Evolutionary conservation across 805 yeast genomes (phyloP).

Genomic region (Yarrowia sp.): DNA sequence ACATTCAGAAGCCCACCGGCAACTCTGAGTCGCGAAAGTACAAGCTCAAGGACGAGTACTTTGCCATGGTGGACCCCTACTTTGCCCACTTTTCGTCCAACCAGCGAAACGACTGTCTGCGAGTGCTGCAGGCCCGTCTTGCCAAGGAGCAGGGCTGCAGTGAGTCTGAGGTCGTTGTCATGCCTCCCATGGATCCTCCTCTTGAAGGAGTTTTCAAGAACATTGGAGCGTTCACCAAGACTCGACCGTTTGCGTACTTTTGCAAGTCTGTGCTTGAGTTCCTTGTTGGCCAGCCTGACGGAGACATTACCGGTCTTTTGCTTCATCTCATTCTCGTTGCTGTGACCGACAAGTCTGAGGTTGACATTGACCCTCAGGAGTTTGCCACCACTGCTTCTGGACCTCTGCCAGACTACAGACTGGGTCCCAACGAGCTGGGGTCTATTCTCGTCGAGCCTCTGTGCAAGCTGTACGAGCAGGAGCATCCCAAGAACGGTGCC

Average conservation of each 20-base stretch:
- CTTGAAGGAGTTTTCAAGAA: constrained; percentile 67
- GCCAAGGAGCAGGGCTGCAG: constrained; percentile 53
- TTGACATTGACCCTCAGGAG: constrained; percentile 23
- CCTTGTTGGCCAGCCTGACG: constrained; percentile 23
- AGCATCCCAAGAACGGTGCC: constrained; percentile 13
- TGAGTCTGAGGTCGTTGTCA: constrained; percentile 60
- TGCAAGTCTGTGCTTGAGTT: constrained; percentile 16
- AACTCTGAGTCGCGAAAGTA: constrained; percentile 68
- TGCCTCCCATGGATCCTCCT: constrained; percentile 58
- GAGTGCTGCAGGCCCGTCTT: constrained; percentile 60
- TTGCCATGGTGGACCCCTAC: constrained; percentile 74
- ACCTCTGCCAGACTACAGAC: constrained; percentile 28
- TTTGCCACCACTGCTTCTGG: constrained; percentile 23
- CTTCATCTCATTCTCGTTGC: constrained; percentile 31
- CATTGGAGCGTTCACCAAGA: constrained; percentile 33
- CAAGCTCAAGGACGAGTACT: constrained; percentile 64
- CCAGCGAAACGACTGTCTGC: constrained; percentile 83
- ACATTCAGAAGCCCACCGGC: constrained; percentile 66
- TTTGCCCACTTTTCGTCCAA: constrained; percentile 79
- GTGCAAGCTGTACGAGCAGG: constrained; percentile 7
- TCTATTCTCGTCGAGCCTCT: constrained; percentile 2
- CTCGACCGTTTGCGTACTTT: constrained; percentile 41
- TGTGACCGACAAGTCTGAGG: constrained; percentile 15
- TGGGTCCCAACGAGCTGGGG: constrained; percentile 7
- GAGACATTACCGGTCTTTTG: constrained; percentile 3